Evolutionary conservation across 306 rosid genomes (phyloP).

Genomic region (Cucurbita moschata): DNA sequence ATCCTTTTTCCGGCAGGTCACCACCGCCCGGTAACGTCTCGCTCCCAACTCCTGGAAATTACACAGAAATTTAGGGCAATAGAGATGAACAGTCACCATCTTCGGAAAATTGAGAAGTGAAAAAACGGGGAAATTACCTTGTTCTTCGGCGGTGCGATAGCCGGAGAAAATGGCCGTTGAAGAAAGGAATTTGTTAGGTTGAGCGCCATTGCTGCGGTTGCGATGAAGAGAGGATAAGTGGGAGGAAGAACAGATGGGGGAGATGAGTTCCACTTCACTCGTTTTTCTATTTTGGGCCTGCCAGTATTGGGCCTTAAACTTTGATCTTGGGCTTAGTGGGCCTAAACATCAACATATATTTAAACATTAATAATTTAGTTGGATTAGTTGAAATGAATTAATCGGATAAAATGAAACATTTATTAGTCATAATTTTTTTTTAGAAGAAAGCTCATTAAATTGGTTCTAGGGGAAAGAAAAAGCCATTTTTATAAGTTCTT

Average conservation of each 20-base stretch:
- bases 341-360: too few relatives aligned
- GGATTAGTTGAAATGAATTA: too few relatives aligned
- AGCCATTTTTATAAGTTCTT: too few relatives aligned
- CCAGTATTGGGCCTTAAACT: not conserved
- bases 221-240: not conserved
- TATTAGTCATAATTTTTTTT: too few relatives aligned
- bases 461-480: too few relatives aligned
- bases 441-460: too few relatives aligned
- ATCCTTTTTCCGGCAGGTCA: conserved; percentile 81
- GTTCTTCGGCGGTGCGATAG: conserved; percentile 13
- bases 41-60: conserved; percentile 15
- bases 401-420: too few relatives aligned
- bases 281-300: not conserved
- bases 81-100: not conserved
- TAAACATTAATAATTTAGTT: too few relatives aligned
- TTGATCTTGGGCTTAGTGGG: too few relatives aligned
- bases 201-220: conserved; percentile 35
- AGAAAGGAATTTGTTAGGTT: conserved; percentile 6
- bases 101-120: not conserved
- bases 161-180: not conserved
- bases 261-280: not conserved
- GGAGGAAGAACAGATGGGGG: not conserved
- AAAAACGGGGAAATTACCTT: conserved; percentile 11
- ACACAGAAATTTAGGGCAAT: not conserved
- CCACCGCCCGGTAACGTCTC: conserved; percentile 14